phyloP scores from a whole-genome alignment of 805 yeast genomes.

The Saccharomycopsis microspora region DNA sequence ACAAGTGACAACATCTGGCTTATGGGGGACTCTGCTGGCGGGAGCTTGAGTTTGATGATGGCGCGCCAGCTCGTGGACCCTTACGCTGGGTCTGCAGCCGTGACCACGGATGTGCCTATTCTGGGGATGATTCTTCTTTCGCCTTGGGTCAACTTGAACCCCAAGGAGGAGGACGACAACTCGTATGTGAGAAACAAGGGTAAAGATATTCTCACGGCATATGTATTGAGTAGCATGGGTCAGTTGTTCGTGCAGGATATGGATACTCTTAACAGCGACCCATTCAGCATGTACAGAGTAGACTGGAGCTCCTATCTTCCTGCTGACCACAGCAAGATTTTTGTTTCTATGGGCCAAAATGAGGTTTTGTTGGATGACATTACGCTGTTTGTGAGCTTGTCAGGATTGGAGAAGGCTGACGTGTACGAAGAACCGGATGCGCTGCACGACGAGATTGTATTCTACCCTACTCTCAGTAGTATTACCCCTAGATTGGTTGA shows the following conservation, averaged over 20 bases:
- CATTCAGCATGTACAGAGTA: too few species aligned
- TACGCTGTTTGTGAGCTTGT: not conserved
- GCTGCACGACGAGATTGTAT: too few species aligned
- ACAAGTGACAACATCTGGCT: conserved; percentile 16
- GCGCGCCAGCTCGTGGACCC: not conserved
- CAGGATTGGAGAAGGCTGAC: not conserved
- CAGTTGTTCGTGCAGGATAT: too few species aligned
- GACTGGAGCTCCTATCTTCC: too few species aligned
- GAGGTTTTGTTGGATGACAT: conserved; percentile 5
- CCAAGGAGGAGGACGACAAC: not conserved
- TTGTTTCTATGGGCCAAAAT: not conserved
- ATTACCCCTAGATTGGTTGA: not conserved
- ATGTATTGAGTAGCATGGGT: not conserved
- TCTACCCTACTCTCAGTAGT: not conserved
- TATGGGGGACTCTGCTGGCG: conserved; percentile 23
- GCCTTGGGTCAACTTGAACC: conserved; percentile 4
- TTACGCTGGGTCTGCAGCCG: not conserved
- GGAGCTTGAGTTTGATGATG: conserved; percentile 18
- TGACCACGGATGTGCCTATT: not conserved
- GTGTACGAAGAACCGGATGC: too few species aligned
- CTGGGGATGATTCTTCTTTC: conserved; percentile 1
- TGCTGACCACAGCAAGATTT: not conserved
- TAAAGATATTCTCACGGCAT: not conserved
- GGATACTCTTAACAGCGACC: too few species aligned
- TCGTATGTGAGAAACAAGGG: not conserved